Evolutionary conservation across 108 stramenopile genomes (phyloP).

Genomic region (Schizochytrium sp.): DNA sequence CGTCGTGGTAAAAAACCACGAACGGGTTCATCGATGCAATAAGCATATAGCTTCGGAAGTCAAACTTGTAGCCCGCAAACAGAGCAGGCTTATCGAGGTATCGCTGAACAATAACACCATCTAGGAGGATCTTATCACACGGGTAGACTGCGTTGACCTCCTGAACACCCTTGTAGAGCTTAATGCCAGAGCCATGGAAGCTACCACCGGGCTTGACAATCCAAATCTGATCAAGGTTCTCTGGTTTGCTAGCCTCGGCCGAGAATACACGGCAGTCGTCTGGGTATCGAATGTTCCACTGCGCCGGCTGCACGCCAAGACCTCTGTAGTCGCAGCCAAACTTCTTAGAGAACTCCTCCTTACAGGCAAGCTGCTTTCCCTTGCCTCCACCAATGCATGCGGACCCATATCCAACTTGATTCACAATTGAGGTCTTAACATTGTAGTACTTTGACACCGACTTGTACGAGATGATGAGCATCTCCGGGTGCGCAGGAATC

Average conservation of each 20-base stretch:
- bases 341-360: slow-evolving; percentile 33
- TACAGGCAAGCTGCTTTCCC: slow-evolving; percentile 45
- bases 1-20: slow-evolving; percentile 54
- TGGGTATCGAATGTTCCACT: slow-evolving; percentile 36
- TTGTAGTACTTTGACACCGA: neutral
- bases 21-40: slow-evolving; percentile 55
- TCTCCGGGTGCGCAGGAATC: slow-evolving; percentile 9
- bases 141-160: neutral
- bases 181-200: slow-evolving; percentile 49
- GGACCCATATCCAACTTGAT: slow-evolving; percentile 33
- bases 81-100: slow-evolving; percentile 60
- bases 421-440: neutral
- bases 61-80: slow-evolving; percentile 52
- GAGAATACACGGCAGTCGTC: neutral
- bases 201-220: slow-evolving; percentile 35
- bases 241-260: neutral
- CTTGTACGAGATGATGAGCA: slow-evolving; percentile 51
- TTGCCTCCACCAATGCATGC: slow-evolving; percentile 49
- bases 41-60: slow-evolving; percentile 59
- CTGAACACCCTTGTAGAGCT: slow-evolving; percentile 30
- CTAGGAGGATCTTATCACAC: neutral
- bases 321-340: slow-evolving; percentile 45
- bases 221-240: slow-evolving; percentile 42
- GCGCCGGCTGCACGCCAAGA: slow-evolving; percentile 36
- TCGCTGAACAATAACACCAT: slow-evolving; percentile 52